Percentiles rank a stretch among this genome's conserved stretches.
Evolutionary conservation across 2,329 filamentous ascomycete genomes (phyloP).

Genomic region (Aspergillus floridensis): DNA sequence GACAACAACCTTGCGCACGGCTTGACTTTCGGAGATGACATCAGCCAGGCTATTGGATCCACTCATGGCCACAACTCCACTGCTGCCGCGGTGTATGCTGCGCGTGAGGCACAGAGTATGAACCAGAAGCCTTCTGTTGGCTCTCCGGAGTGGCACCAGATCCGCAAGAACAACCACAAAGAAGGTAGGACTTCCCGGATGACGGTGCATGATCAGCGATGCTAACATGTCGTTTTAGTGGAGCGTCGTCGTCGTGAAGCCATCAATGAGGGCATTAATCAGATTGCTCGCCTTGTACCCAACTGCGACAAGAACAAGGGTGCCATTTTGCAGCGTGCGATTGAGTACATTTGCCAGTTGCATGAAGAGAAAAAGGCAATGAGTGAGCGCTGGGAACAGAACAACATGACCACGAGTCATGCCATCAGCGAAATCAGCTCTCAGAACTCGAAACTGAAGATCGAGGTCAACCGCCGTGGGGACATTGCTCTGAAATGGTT

Average conservation of each 20-base stretch:
- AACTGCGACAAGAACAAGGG: constrained; percentile 99
- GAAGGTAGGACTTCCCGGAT: constrained; percentile 62
- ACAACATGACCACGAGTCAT: constrained; percentile 45
- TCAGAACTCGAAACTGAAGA: constrained; percentile 92
- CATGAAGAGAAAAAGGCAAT: constrained; percentile 47
- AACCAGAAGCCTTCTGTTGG: constrained; percentile 82
- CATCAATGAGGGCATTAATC: constrained; percentile 98
- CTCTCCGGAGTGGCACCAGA: constrained; percentile 96
- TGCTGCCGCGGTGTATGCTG: constrained; percentile 57
- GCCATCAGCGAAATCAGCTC: constrained; percentile 79
- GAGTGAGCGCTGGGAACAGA: constrained; percentile 42
- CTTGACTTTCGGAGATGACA: constrained; percentile 40
- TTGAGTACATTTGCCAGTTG: constrained; percentile 89
- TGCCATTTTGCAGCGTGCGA: constrained; percentile 87
- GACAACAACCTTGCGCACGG: constrained; percentile 39
- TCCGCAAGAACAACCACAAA: constrained; percentile 97
- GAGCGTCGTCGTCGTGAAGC: constrained; percentile 95
- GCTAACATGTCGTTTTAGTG: constrained; percentile 55
- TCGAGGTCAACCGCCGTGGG: constrained; percentile 81
- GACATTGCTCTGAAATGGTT: constrained; percentile 59
- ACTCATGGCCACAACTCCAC: constrained; percentile 52
- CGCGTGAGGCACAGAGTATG: constrained; percentile 52
- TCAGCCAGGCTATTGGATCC: constrained; percentile 38
- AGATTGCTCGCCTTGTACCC: constrained; percentile 94
- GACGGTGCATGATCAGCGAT: constrained; percentile 12